These are phyloP conservation scores for Aspergillus bertholletiae DNA, from an alignment of 495 filamentous ascomycete genomes.

Conservation along the genomic window DNA sequence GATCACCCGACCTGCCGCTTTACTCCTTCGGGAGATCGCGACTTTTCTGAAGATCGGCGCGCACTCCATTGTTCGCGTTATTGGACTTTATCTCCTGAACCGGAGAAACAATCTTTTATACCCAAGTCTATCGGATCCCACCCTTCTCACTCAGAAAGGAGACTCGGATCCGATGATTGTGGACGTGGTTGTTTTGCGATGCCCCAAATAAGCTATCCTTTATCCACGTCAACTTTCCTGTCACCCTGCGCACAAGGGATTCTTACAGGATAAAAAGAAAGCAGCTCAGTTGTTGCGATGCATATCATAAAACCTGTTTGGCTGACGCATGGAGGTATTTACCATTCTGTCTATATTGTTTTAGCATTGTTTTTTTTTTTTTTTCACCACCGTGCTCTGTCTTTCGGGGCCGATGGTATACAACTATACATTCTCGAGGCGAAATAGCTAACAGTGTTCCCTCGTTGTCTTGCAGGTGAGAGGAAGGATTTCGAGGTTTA, in stretches of 20 bases:
- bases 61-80: constrained; percentile 22
- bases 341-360: constrained; percentile 1
- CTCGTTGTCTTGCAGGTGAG: constrained; percentile 57
- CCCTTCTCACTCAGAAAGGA: background rate
- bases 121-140: background rate
- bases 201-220: constrained; percentile 20
- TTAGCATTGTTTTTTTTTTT: constrained; percentile 5
- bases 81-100: background rate
- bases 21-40: constrained; percentile 32
- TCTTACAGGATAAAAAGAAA: constrained; percentile 1
- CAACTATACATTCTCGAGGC: too few relatives aligned
- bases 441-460: constrained; percentile 7
- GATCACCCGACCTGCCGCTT: constrained; percentile 23
- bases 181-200: constrained; percentile 25
- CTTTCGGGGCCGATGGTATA: too few relatives aligned
- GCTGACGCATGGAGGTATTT: constrained; percentile 83
- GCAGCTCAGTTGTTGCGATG: constrained; percentile 49
- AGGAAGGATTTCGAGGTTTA: constrained; percentile 97
- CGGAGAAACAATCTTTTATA: background rate
- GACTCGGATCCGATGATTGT: constrained; percentile 12
- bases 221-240: constrained; percentile 21
- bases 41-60: constrained; percentile 33
- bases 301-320: constrained; percentile 90
- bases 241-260: constrained; percentile 8
- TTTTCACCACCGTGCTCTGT: background rate